Evolutionary conservation across 2,329 filamentous ascomycete species (phyloP), one percentile per base, ranked within the genome.

Genomic region (Penicillium sp.): DNA sequence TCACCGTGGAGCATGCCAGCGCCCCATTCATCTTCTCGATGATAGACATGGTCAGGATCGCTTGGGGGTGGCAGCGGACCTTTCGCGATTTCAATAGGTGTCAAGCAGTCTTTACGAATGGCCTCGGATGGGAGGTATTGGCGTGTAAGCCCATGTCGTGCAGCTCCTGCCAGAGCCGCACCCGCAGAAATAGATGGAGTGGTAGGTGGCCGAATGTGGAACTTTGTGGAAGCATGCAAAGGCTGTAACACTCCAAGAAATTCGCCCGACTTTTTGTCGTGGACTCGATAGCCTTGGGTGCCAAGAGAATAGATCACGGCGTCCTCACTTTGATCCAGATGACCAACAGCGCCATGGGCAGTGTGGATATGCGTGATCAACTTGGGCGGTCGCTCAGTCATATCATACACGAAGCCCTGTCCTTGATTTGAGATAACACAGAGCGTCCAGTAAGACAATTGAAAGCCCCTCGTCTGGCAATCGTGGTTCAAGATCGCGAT

Each of bases 231-330:
- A 39, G 62, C 67, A 12, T 59, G 47, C 3, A 61, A 63, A 2
- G 73, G 73, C 6, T 73, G 60, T 8, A 76, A 47, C 3, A 56
- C 55, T 3, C 74, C 74, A 1, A 76, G 49, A 7, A 67, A 65
- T 7, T 56, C 60, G 7, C 74, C 73, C 0, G 68, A 66, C 3
- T 45, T 44, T 51, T 77, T 76, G 31, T 69, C 64, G 51, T 74
- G 67, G 13, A 72, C 63, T 52, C 75, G 69, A 50, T 75, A 76
- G 7, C 74, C 75, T 25, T 65, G 59, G 8, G 52, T 38, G 0
- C 73, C 74, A 55, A 77, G 69, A 1, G 73, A 75, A 54, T 74
- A 75, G 24, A 76, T 67, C 13, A 77, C 73, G 0, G 60, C 64
- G 38, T 73, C 66, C 7, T 62, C 50, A 38, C 66, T 65, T 52